Conservation (phyloP, 2,329 filamentous ascomycete genomes). For the Cladosporium sp. region DNA sequence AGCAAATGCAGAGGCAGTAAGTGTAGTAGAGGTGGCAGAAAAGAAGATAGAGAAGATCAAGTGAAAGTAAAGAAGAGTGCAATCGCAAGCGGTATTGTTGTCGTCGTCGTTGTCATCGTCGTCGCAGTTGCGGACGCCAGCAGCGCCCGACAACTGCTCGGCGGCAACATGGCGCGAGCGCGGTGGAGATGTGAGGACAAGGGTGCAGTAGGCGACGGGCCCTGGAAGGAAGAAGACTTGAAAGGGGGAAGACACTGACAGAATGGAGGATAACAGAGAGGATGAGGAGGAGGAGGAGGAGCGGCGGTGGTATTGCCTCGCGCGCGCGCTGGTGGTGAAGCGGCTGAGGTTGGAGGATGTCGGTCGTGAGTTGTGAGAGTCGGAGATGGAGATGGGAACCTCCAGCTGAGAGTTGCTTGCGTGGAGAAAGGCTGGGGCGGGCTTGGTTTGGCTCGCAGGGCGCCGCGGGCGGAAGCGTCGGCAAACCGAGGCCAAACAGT, state of each 20-base stretch:
- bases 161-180: conserved; percentile 3
- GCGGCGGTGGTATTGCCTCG: conserved; percentile 4
- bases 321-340: conserved; percentile 11
- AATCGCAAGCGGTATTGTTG: background rate
- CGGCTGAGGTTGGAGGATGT: too few species aligned
- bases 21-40: conserved; percentile 29
- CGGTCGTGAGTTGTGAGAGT: too few species aligned
- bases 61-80: conserved; percentile 15
- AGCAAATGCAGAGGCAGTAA: conserved; percentile 18
- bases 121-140: too few species aligned
- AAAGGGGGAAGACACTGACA: conserved; percentile 27
- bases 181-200: conserved; percentile 14
- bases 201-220: conserved; percentile 53
- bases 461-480: conserved; percentile 1
- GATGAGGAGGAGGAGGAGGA: too few species aligned
- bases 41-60: conserved; percentile 23
- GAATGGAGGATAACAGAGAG: conserved; percentile 17
- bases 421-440: too few species aligned
- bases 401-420: too few species aligned
- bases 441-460: too few species aligned
- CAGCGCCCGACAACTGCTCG: conserved; percentile 2
- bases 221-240: conserved; percentile 39
- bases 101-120: background rate
- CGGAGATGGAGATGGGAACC: too few species aligned
- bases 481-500: conserved; percentile 13